Evolutionary conservation across 176 grass and related monocot species (phyloP).

Genomic region (Tillandsia leiboldiana): DNA sequence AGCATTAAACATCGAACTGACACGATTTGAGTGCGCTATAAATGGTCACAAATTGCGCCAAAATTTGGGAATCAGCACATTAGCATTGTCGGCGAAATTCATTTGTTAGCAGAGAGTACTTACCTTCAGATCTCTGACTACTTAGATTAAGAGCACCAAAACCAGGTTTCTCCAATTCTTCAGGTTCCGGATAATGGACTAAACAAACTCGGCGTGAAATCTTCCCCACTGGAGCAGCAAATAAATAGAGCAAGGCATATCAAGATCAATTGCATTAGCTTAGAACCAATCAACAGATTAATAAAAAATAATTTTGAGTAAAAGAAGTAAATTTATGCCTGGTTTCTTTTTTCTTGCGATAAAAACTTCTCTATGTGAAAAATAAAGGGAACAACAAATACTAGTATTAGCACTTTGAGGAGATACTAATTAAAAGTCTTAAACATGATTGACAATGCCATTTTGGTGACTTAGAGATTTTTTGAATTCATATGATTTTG

Average conservation of each 20-base stretch:
- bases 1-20: no score
- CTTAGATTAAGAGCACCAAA: constrained; percentile 23
- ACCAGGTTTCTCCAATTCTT: constrained; percentile 47
- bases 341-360: no score
- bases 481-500: no score
- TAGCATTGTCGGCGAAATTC: neutral
- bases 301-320: neutral
- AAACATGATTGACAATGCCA: no score
- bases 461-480: no score
- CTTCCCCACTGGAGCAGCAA: constrained; percentile 51
- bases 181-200: constrained; percentile 56
- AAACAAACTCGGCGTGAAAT: constrained; percentile 53
- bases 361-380: no score
- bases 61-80: neutral
- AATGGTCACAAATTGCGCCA: neutral
- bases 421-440: no score
- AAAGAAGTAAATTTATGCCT: neutral
- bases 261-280: constrained; percentile 17
- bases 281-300: neutral
- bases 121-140: constrained; percentile 57
- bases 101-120: neutral
- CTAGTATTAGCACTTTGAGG: no score
- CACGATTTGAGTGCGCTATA: neutral
- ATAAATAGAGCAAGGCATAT: constrained; percentile 14
- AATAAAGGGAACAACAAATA: no score